Conservation (phyloP, 305 asterid species). For the Fraxinus nigra region DNA sequence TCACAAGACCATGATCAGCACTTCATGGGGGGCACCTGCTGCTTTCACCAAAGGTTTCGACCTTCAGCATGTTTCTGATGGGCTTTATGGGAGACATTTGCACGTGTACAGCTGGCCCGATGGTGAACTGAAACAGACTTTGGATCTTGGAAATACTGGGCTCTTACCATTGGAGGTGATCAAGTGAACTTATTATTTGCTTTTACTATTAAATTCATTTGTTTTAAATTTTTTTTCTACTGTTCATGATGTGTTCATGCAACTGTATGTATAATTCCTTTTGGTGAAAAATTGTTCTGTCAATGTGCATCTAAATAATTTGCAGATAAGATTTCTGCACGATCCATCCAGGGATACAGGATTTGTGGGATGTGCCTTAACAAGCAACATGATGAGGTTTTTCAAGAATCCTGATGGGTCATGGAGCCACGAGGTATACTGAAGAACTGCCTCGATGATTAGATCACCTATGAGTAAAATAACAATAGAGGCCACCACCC, state of each 20-base stretch:
- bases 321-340: slow-evolving; percentile 86
- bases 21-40: slow-evolving; percentile 94
- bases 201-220: not conserved
- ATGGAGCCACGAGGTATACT: slow-evolving; percentile 88
- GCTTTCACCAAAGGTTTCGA: slow-evolving; percentile 89
- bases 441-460: not conserved
- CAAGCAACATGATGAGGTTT: slow-evolving; percentile 89
- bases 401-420: slow-evolving; percentile 78
- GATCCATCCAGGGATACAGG: slow-evolving; percentile 88
- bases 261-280: not conserved
- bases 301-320: not conserved
- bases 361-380: slow-evolving; percentile 86
- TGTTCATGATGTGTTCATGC: not conserved
- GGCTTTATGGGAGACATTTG: slow-evolving; percentile 88
- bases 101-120: slow-evolving; percentile 94
- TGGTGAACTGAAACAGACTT: slow-evolving; percentile 83
- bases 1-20: slow-evolving; percentile 93
- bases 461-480: not conserved
- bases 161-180: slow-evolving; percentile 88
- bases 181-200: not conserved
- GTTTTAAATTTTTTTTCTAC: not conserved
- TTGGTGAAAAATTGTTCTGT: not conserved
- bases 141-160: slow-evolving; percentile 92
- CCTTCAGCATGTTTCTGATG: slow-evolving; percentile 81
- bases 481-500: not conserved